Conservation (phyloP, 768 basidiomycete species). For the Agrocybe pediades region DNA sequence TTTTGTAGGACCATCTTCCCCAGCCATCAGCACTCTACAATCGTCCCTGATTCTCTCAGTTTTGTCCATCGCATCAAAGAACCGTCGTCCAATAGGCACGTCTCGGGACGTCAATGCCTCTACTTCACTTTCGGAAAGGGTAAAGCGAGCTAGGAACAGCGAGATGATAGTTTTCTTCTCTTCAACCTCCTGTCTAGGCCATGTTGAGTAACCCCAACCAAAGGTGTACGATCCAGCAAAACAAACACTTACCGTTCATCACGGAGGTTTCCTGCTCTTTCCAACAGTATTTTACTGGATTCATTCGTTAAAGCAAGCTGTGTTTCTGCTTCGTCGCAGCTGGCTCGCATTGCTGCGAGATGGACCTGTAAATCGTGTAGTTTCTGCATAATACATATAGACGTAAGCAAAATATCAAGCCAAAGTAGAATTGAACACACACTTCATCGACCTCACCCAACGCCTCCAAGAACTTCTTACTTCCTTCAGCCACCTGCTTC, state of each 20-base stretch:
- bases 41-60: slow-evolving; percentile 81
- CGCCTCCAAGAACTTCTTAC: slow-evolving; percentile 78
- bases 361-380: slow-evolving; percentile 77
- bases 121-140: slow-evolving; percentile 71
- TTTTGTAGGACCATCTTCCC: slow-evolving; percentile 76
- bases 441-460: slow-evolving; percentile 92
- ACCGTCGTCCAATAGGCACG: slow-evolving; percentile 66
- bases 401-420: neutral
- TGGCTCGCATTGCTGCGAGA: slow-evolving; percentile 74
- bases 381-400: slow-evolving; percentile 55
- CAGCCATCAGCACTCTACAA: slow-evolving; percentile 84
- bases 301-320: slow-evolving; percentile 76
- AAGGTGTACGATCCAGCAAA: neutral
- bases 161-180: slow-evolving; percentile 72
- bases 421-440: too few species aligned
- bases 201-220: neutral
- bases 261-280: slow-evolving; percentile 77
- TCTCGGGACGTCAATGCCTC: slow-evolving; percentile 79
- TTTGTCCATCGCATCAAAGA: slow-evolving; percentile 89
- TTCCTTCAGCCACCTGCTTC: slow-evolving; percentile 76
- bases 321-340: slow-evolving; percentile 82
- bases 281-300: slow-evolving; percentile 76
- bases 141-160: slow-evolving; percentile 85
- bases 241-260: slow-evolving; percentile 60
- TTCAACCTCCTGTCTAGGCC: slow-evolving; percentile 64